These are phyloP conservation scores for Cryphonectria naterciae DNA, from an alignment of 2,329 filamentous ascomycete species.

Conservation along the genomic window DNA sequence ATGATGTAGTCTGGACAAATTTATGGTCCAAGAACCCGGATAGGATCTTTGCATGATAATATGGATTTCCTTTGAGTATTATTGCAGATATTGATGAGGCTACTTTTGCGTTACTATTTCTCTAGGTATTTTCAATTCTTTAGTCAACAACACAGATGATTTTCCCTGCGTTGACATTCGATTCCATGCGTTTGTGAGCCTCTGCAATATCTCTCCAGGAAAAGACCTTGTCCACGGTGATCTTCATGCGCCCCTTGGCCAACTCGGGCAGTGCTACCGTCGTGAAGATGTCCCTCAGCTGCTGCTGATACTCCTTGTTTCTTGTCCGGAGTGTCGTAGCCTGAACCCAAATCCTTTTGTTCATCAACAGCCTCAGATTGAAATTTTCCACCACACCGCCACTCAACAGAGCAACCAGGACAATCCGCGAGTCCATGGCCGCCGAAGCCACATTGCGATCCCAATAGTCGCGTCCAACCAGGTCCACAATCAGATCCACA, in stretches of 20 bases:
- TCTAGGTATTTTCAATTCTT: neutral
- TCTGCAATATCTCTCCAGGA: neutral
- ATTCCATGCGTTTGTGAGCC: conserved; percentile 1
- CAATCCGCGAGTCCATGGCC: conserved; percentile 4
- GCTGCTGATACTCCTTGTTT: conserved; percentile 3
- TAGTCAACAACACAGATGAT: conserved; percentile 2
- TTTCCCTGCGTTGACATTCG: neutral
- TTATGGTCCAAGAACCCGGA: conserved; percentile 32
- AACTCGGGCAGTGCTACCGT: neutral
- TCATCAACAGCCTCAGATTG: conserved; percentile 1
- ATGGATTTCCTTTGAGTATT: neutral
- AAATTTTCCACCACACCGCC: neutral
- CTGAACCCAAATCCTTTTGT: conserved; percentile 2
- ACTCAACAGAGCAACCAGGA: conserved; percentile 1
- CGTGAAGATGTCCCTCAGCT: neutral
- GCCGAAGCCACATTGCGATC: conserved; percentile 7
- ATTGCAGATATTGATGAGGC: neutral
- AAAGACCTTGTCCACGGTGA: neutral
- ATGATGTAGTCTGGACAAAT: conserved; percentile 32
- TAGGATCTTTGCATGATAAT: conserved; percentile 27
- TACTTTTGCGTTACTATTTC: neutral
- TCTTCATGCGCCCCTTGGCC: neutral
- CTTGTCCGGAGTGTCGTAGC: conserved; percentile 1
- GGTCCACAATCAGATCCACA: conserved; percentile 23
- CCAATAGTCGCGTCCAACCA: conserved; percentile 21